These are phyloP conservation scores for Leccinum huronense DNA, from an alignment of 1,284 basidiomycete species.

Conservation along the genomic window DNA sequence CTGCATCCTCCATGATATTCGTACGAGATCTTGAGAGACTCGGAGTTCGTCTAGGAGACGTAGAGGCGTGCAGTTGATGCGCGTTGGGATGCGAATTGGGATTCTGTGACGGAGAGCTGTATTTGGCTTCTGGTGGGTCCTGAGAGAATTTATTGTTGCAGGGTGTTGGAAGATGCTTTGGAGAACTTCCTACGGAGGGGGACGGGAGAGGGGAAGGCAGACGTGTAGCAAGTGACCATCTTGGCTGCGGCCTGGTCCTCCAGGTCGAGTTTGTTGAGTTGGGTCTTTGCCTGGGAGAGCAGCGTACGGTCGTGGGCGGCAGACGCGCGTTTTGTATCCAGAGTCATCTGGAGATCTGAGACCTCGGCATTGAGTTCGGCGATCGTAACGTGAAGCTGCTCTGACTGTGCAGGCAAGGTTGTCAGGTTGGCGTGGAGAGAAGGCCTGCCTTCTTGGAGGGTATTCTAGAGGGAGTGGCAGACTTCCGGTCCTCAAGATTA, in stretches of 20 bases:
- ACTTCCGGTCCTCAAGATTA: constrained; percentile 49
- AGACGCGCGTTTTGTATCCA: constrained; percentile 48
- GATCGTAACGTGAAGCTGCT: constrained; percentile 48
- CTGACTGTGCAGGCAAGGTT: constrained; percentile 51
- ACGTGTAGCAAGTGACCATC: constrained; percentile 90
- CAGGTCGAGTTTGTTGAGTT: constrained; percentile 60
- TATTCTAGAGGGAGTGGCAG: constrained; percentile 29
- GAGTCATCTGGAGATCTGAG: constrained; percentile 41
- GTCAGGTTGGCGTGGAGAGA: constrained; percentile 49
- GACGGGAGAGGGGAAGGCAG: constrained; percentile 23
- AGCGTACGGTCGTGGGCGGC: constrained; percentile 45
- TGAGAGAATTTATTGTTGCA: constrained; percentile 67
- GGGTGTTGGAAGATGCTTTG: constrained; percentile 69
- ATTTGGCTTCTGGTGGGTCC: constrained; percentile 42
- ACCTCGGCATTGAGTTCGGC: constrained; percentile 45
- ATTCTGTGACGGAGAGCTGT: constrained; percentile 46
- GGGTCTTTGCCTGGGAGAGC: constrained; percentile 48
- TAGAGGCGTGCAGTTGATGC: constrained; percentile 52
- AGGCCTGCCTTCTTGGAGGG: constrained; percentile 48
- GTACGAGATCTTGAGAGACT: constrained; percentile 61
- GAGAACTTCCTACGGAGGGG: constrained; percentile 70
- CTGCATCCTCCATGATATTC: constrained; percentile 23
- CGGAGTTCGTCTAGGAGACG: constrained; percentile 63
- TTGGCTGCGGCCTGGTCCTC: constrained; percentile 79
- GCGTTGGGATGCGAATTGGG: constrained; percentile 44